Base-by-base conservation (phyloP, 106 monocot genomes). In the Allium fistulosum region DNA sequence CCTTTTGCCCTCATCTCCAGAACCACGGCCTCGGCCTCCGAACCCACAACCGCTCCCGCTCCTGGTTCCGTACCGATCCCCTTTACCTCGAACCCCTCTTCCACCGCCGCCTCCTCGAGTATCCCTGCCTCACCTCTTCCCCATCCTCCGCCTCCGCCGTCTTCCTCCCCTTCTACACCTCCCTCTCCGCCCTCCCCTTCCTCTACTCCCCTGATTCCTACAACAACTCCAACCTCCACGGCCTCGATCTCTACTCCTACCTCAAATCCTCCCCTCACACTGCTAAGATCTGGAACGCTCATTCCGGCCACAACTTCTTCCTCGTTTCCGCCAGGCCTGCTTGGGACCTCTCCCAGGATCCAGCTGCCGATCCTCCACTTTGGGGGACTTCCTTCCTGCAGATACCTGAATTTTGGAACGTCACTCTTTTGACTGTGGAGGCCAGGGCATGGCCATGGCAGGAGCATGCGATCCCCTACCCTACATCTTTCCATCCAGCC, bases 301-400 rank as follows among this genome's bases (percentile, higher is more conserved):
- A 63, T 15, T 49, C 27, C 58, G 86, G 81, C 14, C 86, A 89
- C 77, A 86, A 97, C 72, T 82, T 84, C 68, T 97, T 97, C 74
- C 76, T 97, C 62, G 77, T 89, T 51, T 53, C 84, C 10, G 77
- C 87, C 13, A 68, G 86, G 18, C 72, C 82, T 15, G 97, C 97
- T 47, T 92, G 84, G 92, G 97, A 97, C 55, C 78, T 82, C 46
- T 80, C 86, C 11, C 89, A 97, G 76, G 56, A 75, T 9, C 86
- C 80, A 1, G 22, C 59, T 48, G 63, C 78, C 27, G 80, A 82
- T 46, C 80, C 82, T 0, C 61, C 64, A 6, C 63, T 76, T 0
- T 97, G 86, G 86, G 97, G 97, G 53, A 97, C 97, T 47, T 92
- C 97, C 59, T 81, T 97, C 61, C 75, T 97, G 45, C 48, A 71